phyloP scores from a whole-genome alignment of 257 asterid genomes.

The Apocynum venetum region DNA sequence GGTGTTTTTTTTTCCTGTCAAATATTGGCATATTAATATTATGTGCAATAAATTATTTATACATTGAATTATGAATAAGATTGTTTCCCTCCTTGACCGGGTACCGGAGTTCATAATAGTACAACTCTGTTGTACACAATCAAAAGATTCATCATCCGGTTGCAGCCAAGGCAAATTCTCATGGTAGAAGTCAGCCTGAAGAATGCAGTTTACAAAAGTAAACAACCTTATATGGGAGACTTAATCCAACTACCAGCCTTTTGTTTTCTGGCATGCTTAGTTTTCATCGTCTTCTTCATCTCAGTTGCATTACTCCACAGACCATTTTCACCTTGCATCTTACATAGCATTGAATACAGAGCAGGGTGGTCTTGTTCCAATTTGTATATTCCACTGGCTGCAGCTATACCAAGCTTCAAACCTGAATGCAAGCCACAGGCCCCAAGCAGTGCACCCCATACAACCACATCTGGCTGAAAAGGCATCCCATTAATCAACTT shows the following conservation, averaged over 20 bases:
- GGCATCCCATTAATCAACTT: conserved; percentile 55
- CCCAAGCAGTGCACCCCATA: conserved; percentile 76
- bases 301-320: conserved; percentile 32
- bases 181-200: background rate
- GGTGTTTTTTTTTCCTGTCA: too few relatives aligned
- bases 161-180: background rate
- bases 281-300: conserved; percentile 38
- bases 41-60: too few relatives aligned
- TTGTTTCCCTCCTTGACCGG: too few relatives aligned
- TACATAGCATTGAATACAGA: conserved; percentile 40
- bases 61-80: too few relatives aligned
- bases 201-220: background rate
- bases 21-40: too few relatives aligned
- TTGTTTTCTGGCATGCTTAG: conserved; percentile 36
- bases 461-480: conserved; percentile 65
- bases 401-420: conserved; percentile 46
- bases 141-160: background rate
- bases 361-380: conserved; percentile 69
- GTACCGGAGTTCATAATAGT: too few relatives aligned
- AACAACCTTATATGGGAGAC: background rate
- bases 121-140: too few relatives aligned
- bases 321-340: conserved; percentile 52
- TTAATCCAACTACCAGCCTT: conserved; percentile 61
- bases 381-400: conserved; percentile 47
- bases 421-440: conserved; percentile 64